Base-by-base conservation (phyloP, 768 basidiomycete species). In the Termitomyces sp. region DNA sequence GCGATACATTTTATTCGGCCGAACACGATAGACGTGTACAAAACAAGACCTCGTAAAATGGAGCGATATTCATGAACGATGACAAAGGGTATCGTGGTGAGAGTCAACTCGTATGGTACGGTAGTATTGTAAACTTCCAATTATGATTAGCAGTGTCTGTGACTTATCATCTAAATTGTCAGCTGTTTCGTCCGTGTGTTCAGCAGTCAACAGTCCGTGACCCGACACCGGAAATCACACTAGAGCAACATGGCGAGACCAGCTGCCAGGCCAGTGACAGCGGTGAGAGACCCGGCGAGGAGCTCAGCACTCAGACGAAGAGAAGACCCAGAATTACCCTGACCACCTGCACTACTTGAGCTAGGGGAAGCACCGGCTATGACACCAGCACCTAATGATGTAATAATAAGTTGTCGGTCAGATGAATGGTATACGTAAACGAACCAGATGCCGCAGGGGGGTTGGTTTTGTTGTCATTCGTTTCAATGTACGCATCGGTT, bases 401-500 rank as follows among this genome's bases (percentile, higher is more conserved):
- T 51, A 86, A 73, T 44, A 28, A 49, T 46, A 17, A 46, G n/a
- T 24, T 19, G 24, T 15, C 26, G 8, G 24, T 10, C 19, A 40
- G 19, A 19, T 11, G 4, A 24, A 11, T 1, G 44, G 19, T 44
- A 22, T 12, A 44, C 17, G 12, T 3, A 17, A 76, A 85, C 71
- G 82, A 79, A 37, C 88, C 87, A 60, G 81, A 74, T 57, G 72
- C 51, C 30, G 60, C 68, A 65, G 79, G 79, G 5, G 84, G 83
- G 64, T 85, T 80, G 26, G 83, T 78, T 28, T 59, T 58, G 72
- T 92, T 93, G 66, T 87, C 73, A 64, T 88, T 88, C 2, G 88
- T 89, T 75, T 94, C 91, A 57, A 90, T 74, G 72, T 94, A 96
- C 2, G 89, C 83, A 64, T 92, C 82, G 19, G 68, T 59, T 17